phyloP scores from a whole-genome alignment of 805 yeast genomes.

The Saccharomyces kudriavzevii region DNA sequence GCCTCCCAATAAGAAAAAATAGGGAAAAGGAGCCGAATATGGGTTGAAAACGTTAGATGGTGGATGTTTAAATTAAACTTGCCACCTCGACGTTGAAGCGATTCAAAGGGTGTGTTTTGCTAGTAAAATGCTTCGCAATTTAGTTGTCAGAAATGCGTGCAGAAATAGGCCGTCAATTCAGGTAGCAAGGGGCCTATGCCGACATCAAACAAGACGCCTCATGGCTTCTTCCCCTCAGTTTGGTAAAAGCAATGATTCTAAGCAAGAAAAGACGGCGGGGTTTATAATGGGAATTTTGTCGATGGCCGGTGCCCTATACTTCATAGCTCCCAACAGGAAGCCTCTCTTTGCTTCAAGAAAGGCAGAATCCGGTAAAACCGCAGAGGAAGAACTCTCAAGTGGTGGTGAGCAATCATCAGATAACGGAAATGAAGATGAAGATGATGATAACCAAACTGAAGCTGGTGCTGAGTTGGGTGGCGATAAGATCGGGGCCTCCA shows the following conservation, averaged over 20 bases:
- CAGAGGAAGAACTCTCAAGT: slow-evolving; percentile 3
- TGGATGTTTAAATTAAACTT: not conserved
- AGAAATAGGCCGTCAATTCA: not conserved
- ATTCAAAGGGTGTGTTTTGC: not conserved
- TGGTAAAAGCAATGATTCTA: not conserved
- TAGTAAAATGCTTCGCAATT: not conserved
- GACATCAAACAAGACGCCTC: not conserved
- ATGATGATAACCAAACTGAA: not conserved
- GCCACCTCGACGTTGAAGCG: not conserved
- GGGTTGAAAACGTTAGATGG: not conserved
- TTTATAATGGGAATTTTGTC: slow-evolving; percentile 5
- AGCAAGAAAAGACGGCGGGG: not conserved
- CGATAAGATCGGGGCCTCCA: slow-evolving; percentile 3
- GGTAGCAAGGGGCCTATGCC: not conserved
- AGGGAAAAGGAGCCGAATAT: not conserved
- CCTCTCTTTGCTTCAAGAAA: not conserved
- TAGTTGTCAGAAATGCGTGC: not conserved
- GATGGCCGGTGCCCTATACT: slow-evolving; percentile 8
- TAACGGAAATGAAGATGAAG: not conserved
- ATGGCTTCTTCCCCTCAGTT: not conserved
- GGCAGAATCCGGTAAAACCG: not conserved
- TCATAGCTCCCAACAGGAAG: slow-evolving; percentile 3
- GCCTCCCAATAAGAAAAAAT: not conserved
- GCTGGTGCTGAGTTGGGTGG: slow-evolving; percentile 1
- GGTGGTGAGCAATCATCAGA: not conserved